These are phyloP conservation scores for Fraxinus platypoda DNA, from an alignment of 305 asterid species.

Conservation along the genomic window DNA sequence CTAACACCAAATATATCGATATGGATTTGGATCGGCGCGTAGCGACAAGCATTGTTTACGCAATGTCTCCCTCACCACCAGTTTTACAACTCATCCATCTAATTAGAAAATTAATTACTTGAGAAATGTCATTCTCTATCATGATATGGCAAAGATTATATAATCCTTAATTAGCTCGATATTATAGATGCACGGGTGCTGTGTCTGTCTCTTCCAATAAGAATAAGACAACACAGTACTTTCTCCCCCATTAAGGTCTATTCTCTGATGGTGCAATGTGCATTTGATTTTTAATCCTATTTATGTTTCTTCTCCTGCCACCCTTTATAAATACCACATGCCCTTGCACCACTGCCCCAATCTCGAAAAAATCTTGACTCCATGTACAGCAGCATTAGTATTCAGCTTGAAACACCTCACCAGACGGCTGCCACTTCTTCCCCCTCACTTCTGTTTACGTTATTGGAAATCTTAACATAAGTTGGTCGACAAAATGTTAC, in stretches of 20 bases:
- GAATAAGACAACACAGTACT: not conserved
- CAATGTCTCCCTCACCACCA: conserved; percentile 21
- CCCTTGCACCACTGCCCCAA: not conserved
- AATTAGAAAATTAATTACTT: not conserved
- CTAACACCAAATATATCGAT: not conserved
- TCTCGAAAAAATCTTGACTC: not conserved
- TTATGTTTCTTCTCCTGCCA: not conserved
- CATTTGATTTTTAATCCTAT: too few species aligned
- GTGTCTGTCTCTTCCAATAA: not conserved
- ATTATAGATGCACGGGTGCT: not conserved
- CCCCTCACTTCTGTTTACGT: too few species aligned
- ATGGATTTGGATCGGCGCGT: conserved; percentile 14
- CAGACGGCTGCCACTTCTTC: not conserved
- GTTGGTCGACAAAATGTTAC: too few species aligned
- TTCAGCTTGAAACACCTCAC: not conserved
- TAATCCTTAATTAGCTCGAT: not conserved
- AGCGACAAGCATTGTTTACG: conserved; percentile 14
- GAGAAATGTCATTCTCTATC: not conserved
- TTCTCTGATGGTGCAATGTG: not conserved
- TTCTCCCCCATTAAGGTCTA: not conserved
- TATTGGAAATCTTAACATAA: too few species aligned
- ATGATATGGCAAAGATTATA: not conserved
- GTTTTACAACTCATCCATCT: not conserved
- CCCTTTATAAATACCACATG: not conserved
- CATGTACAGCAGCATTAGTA: not conserved